phyloP scores from a whole-genome alignment of 352 stramenopile genomes.

The Plasmopara muralis region DNA sequence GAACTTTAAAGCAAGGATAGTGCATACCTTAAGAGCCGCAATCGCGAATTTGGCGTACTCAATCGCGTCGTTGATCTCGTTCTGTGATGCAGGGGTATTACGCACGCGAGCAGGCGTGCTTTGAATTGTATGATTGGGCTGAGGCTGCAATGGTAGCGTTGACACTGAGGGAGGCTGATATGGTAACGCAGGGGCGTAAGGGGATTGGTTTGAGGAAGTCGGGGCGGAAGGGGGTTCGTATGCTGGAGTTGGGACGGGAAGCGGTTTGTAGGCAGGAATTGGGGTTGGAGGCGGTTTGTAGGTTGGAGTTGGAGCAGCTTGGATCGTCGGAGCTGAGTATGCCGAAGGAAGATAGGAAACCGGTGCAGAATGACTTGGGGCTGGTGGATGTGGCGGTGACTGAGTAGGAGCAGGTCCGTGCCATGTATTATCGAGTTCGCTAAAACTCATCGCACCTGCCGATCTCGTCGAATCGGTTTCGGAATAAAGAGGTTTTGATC shows the following conservation, averaged over 20 bases:
- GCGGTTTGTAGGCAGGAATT: conserved; percentile 1
- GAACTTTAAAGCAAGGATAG: neutral
- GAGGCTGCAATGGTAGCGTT: conserved; percentile 14
- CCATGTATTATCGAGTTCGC: conserved; percentile 23
- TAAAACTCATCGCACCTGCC: conserved; percentile 24
- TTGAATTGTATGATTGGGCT: conserved; percentile 14
- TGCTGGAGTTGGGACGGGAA: conserved; percentile 4
- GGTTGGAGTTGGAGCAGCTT: neutral
- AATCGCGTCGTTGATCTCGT: conserved; percentile 76
- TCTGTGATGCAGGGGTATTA: conserved; percentile 45
- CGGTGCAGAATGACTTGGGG: conserved; percentile 15
- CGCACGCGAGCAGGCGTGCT: conserved; percentile 22
- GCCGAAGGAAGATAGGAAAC: conserved; percentile 8
- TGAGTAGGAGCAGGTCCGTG: conserved; percentile 11
- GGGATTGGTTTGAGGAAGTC: conserved; percentile 16
- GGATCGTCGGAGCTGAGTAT: conserved; percentile 9
- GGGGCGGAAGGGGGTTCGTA: conserved; percentile 6
- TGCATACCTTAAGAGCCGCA: conserved; percentile 64
- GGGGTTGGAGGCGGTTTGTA: neutral
- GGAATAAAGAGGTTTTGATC: conserved; percentile 33
- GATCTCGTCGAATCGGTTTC: conserved; percentile 44
- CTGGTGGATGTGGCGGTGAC: conserved; percentile 1
- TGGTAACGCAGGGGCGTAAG: conserved; percentile 6
- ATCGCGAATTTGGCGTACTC: conserved; percentile 80
- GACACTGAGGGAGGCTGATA: conserved; percentile 14